These are phyloP conservation scores for Leishmania martiniquensis DNA, from an alignment of 208 protist species.

Conservation along the genomic window DNA sequence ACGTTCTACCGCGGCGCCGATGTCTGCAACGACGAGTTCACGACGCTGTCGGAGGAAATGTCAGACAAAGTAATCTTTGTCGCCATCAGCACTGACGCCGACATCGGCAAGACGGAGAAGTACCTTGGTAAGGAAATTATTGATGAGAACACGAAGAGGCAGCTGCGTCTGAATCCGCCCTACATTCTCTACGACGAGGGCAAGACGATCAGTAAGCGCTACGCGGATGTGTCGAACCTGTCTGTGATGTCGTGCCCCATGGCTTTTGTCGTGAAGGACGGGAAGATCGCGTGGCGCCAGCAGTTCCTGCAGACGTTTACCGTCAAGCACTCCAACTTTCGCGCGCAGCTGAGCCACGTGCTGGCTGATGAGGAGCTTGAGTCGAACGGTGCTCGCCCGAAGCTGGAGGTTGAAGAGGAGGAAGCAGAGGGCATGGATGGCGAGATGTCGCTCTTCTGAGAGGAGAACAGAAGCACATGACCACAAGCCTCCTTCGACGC, in stretches of 20 bases:
- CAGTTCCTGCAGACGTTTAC: conserved; percentile 91
- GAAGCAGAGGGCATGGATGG: conserved; percentile 86
- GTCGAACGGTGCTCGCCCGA: conserved; percentile 82
- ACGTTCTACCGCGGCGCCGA: conserved; percentile 93
- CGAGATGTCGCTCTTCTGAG: conserved; percentile 92
- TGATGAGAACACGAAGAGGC: conserved; percentile 92
- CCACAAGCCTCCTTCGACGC: not conserved
- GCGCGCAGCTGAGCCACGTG: conserved; percentile 82
- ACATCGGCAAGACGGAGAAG: conserved; percentile 90
- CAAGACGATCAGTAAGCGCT: conserved; percentile 84
- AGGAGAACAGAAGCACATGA: not conserved
- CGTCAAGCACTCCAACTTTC: conserved; percentile 90
- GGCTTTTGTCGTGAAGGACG: conserved; percentile 86
- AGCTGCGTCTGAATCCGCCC: conserved; percentile 68
- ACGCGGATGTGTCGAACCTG: conserved; percentile 71
- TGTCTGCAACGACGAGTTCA: conserved; percentile 90
- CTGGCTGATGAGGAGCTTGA: conserved; percentile 82
- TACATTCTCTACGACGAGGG: conserved; percentile 87
- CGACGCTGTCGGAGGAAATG: conserved; percentile 78
- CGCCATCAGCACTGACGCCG: conserved; percentile 90
- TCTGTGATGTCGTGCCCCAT: conserved; percentile 91
- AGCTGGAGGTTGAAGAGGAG: conserved; percentile 88
- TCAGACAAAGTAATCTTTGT: conserved; percentile 78
- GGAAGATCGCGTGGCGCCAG: conserved; percentile 90
- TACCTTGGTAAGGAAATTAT: conserved; percentile 89